A percentile compares a stretch with the other conserved stretches of the same genome.
Conservation (phyloP, 371 early-diverging fungal genomes). For the Mortierella sp. region DNA sequence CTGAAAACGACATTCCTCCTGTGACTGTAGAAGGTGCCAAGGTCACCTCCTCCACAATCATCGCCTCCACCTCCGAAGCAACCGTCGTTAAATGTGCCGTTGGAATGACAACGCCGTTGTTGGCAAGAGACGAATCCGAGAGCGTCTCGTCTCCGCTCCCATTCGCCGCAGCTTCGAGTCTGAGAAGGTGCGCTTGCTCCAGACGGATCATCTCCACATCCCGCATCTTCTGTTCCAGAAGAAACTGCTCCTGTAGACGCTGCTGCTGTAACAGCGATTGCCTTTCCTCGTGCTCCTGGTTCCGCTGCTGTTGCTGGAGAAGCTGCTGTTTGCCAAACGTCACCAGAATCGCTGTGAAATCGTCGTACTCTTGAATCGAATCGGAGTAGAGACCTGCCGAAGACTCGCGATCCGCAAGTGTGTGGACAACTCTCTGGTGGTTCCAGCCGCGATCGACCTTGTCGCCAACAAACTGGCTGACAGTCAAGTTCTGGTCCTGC, state of each 20-base stretch:
- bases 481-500: conserved; percentile 48
- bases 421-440: conserved; percentile 45
- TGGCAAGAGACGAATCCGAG: conserved; percentile 18
- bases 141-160: conserved; percentile 18
- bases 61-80: not conserved
- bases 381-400: conserved; percentile 44
- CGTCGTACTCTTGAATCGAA: conserved; percentile 57
- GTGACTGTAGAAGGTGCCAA: not conserved
- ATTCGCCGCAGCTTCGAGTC: conserved; percentile 10
- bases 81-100: not conserved
- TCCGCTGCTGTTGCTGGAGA: not conserved
- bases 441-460: conserved; percentile 57
- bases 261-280: conserved; percentile 1
- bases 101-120: not conserved
- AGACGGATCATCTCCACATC: conserved; percentile 22
- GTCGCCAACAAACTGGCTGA: conserved; percentile 50
- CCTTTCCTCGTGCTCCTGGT: conserved; percentile 5
- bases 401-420: conserved; percentile 54
- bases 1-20: not conserved
- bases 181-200: conserved; percentile 13
- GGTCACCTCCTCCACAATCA: not conserved
- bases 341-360: conserved; percentile 58
- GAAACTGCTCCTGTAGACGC: conserved; percentile 12
- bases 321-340: conserved; percentile 26
- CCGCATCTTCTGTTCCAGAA: conserved; percentile 12